A percentile compares a stretch with the other conserved stretches of the same genome.
These are phyloP conservation scores for Phaeosphaeriaceae sp. DNA, from an alignment of 2,329 filamentous ascomycete species.

Conservation along the genomic window DNA sequence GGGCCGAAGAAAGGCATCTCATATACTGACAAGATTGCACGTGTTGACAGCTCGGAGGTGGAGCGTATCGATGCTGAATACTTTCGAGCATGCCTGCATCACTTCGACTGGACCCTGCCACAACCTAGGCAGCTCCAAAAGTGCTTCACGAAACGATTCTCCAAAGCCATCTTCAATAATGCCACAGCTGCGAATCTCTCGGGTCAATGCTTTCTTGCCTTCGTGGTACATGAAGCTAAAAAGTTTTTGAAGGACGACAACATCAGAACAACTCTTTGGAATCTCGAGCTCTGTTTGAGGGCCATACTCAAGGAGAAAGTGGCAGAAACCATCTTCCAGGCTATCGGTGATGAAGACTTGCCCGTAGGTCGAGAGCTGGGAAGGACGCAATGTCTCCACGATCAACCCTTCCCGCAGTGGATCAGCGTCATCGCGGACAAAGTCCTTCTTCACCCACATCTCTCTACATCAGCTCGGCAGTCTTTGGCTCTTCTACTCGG, in stretches of 20 bases:
- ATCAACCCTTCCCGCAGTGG: not conserved
- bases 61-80: not conserved
- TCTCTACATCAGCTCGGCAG: not conserved
- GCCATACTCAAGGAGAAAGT: not conserved
- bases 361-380: not conserved
- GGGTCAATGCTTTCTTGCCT: not conserved
- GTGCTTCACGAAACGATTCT: not conserved
- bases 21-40: not conserved
- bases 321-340: not conserved
- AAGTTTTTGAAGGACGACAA: not conserved
- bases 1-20: not conserved
- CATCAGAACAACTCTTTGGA: not conserved
- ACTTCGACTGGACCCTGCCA: not conserved
- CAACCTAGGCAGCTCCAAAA: not conserved
- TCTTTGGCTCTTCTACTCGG: not conserved
- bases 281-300: not conserved
- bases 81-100: not conserved
- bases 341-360: not conserved
- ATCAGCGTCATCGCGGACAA: not conserved
- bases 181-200: not conserved
- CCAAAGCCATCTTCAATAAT: not conserved
- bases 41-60: not conserved
- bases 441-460: not conserved
- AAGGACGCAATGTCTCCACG: not conserved
- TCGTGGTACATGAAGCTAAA: not conserved